Evolutionary conservation across 2,329 filamentous ascomycete genomes (phyloP), one percentile per base, ranked within the genome.

Genomic region (Pleomassaria siparia): DNA sequence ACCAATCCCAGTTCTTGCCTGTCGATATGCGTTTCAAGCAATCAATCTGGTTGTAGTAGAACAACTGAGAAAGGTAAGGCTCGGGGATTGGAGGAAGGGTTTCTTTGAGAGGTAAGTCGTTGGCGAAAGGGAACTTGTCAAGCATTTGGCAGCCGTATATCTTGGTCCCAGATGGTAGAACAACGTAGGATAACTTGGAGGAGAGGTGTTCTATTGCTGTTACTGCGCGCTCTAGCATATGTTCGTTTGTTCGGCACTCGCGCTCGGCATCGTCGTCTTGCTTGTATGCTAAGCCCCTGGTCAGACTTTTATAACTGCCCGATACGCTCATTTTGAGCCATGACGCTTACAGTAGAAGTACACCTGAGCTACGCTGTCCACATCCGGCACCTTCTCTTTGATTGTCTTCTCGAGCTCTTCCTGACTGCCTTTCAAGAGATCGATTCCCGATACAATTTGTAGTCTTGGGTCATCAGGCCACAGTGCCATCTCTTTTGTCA

Each of bases 21-120:
- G 64, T 64, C 1, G 69, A 60, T 20, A 68, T 71, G 35, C 60
- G 59, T 39, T 64, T 58, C 13, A 74, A 44, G 47, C 67, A 72
- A 49, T 73, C 70, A 36, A 72, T 67, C 55, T 74, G 71, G 35
- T 70, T 67, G 53, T 72, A 70, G 58, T 74, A 74, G 54, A 74
- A 74, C 24, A 74, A 64, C 18, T 67, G 62, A 7, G 67, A 67
- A 6, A 63, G 60, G 39, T 63, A 58, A 1, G 69, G 69, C 37
- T 69, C 60, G 2, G 63, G 60, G 21, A 74, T 66, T 9, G 65
- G 63, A 11, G 63, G 64, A 9, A 65, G 46, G 1, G 54, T 63
- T 47, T 67, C 63, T 35, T 59, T 61, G 7, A 66, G 50, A 11
- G 64, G 64, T 24, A 66, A 47, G 21, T 64, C 53, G 32, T 64